Conservation (phyloP, 148 eudicot species). For the Heliosperma pusillum region DNA sequence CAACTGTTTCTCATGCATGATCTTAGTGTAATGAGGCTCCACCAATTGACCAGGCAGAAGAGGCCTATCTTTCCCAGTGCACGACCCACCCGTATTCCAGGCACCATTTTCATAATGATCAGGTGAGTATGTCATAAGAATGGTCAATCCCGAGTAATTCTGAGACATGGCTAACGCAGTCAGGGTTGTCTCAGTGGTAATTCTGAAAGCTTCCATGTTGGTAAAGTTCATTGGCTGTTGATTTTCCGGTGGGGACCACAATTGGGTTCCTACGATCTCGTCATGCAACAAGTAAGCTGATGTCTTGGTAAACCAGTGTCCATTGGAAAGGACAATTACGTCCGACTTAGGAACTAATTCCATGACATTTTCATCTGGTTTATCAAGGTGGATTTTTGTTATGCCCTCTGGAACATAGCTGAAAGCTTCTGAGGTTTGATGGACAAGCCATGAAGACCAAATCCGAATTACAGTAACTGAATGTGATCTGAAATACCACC, state of each 20-base stretch:
- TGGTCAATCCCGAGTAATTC: constrained; percentile 63
- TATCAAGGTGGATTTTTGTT: constrained; percentile 67
- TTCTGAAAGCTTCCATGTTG: constrained; percentile 62
- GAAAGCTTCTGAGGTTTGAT: constrained; percentile 55
- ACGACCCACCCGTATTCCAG: constrained; percentile 94
- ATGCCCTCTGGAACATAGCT: constrained; percentile 54
- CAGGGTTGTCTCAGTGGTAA: constrained; percentile 64
- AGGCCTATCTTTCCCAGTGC: constrained; percentile 83
- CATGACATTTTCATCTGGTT: constrained; percentile 70
- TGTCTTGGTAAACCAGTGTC: constrained; percentile 91
- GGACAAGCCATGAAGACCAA: constrained; percentile 93
- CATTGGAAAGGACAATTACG: constrained; percentile 71
- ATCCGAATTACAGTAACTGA: constrained; percentile 70
- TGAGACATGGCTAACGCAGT: constrained; percentile 56
- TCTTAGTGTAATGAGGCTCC: constrained; percentile 61
- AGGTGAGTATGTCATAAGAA: constrained; percentile 72
- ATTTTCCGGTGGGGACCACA: constrained; percentile 56
- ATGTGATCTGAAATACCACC: constrained; percentile 69
- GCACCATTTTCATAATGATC: constrained; percentile 93
- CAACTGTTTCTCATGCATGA: constrained; percentile 80
- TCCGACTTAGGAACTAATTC: constrained; percentile 45
- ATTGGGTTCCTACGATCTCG: constrained; percentile 77
- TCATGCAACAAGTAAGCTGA: constrained; percentile 62
- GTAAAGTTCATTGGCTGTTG: constrained; percentile 39
- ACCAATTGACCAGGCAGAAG: constrained; percentile 46